These are phyloP conservation scores for Claviceps sorghi DNA, from an alignment of 2,329 filamentous ascomycete species.

Conservation along the genomic window DNA sequence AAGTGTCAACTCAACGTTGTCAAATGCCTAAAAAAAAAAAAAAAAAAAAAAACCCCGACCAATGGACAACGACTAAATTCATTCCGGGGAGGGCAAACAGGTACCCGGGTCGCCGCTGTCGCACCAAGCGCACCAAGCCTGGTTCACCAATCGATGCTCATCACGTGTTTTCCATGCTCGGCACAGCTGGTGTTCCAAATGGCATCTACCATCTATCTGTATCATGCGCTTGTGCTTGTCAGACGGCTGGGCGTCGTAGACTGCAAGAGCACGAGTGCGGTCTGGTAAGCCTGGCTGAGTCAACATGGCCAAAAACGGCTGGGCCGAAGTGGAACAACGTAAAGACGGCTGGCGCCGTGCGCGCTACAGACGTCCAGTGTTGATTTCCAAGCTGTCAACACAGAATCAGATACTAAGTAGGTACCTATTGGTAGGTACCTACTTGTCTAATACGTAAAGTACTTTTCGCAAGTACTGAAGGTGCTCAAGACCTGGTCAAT, in stretches of 20 bases:
- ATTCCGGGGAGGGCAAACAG: neutral
- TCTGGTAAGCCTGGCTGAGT: neutral
- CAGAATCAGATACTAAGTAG: no score
- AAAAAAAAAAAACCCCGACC: no score
- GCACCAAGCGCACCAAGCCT: neutral
- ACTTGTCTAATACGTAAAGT: no score
- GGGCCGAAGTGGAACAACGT: neutral
- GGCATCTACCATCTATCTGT: no score
- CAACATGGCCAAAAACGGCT: neutral
- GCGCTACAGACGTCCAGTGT: neutral
- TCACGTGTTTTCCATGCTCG: neutral
- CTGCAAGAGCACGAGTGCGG: no score
- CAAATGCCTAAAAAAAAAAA: neutral
- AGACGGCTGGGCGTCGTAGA: no score
- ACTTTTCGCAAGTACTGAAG: no score
- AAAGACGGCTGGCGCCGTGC: neutral
- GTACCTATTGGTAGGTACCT: no score
- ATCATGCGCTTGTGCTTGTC: no score
- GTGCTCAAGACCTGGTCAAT: no score
- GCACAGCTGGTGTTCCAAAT: neutral
- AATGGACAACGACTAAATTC: neutral
- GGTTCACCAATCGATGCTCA: neutral
- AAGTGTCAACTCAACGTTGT: no score
- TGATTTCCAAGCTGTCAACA: no score
- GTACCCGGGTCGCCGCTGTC: neutral